These are phyloP conservation scores for Lachnellula willkommii DNA, from an alignment of 2,329 filamentous ascomycete genomes.

Conservation along the genomic window DNA sequence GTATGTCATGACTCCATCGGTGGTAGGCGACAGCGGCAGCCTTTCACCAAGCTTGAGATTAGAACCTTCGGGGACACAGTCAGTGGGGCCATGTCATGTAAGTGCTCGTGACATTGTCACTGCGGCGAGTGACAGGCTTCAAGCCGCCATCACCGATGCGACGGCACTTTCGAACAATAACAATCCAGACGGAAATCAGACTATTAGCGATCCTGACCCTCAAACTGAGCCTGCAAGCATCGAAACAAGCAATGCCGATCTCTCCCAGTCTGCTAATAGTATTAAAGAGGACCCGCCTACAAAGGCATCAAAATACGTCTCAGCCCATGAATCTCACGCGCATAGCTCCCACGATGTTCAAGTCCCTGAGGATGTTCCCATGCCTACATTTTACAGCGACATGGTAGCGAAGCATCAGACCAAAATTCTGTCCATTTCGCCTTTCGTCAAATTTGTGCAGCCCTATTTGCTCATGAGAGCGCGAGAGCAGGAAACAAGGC, in stretches of 20 bases:
- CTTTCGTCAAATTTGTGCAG: constrained; percentile 91
- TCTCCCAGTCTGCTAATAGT: constrained; percentile 6
- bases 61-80: constrained; percentile 8
- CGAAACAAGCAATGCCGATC: constrained; percentile 10
- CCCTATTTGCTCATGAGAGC: constrained; percentile 90
- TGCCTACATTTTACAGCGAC: constrained; percentile 90
- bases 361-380: constrained; percentile 71
- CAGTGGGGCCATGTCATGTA: constrained; percentile 2
- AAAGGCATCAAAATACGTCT: constrained; percentile 24
- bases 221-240: neutral
- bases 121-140: constrained; percentile 25
- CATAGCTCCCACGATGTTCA: constrained; percentile 45
- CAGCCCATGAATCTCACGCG: constrained; percentile 34
- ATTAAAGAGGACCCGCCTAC: constrained; percentile 5
- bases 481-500: constrained; percentile 79
- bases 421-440: constrained; percentile 88
- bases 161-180: neutral
- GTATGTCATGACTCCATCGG: constrained; percentile 74
- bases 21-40: constrained; percentile 43
- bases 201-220: neutral
- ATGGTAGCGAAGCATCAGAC: constrained; percentile 92
- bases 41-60: constrained; percentile 34
- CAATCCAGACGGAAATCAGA: neutral
- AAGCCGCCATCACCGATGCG: constrained; percentile 16
- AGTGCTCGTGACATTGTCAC: constrained; percentile 15